Evolutionary conservation across 148 eudicot species (phyloP).

Genomic region (Rhododendron mucronatum): DNA sequence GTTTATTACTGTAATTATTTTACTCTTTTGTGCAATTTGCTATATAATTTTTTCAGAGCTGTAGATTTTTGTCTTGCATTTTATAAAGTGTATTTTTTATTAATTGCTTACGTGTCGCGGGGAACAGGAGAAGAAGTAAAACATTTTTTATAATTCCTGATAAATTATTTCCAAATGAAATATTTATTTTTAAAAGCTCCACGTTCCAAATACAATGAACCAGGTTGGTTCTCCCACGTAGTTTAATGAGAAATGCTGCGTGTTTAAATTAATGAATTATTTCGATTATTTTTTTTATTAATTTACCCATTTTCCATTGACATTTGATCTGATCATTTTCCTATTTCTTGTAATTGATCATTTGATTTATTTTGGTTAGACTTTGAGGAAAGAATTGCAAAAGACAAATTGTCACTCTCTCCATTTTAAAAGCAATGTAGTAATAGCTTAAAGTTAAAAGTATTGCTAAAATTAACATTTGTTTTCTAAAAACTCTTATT

Average conservation of each 20-base stretch:
- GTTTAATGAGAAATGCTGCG: background rate
- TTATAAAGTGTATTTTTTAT: background rate
- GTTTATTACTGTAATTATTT: no score
- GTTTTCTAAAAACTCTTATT: no score
- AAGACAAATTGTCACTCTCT: background rate
- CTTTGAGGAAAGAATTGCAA: background rate
- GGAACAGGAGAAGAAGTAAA: background rate
- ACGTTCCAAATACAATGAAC: background rate
- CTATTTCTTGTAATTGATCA: background rate
- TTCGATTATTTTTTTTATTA: background rate
- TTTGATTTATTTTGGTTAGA: background rate
- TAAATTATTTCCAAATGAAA: background rate
- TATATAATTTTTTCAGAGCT: background rate
- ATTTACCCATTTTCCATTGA: background rate
- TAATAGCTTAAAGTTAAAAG: no score
- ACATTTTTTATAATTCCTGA: background rate
- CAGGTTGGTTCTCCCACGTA: background rate
- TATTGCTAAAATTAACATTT: no score
- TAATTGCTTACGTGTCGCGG: background rate
- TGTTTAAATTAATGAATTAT: background rate
- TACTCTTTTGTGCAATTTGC: no score
- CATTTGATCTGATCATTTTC: background rate
- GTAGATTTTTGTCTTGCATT: background rate
- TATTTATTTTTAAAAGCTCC: background rate
- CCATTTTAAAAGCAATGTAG: no score